Evolutionary conservation across 352 stramenopile genomes (phyloP).

Genomic region (Phytophthora aleatoria): DNA sequence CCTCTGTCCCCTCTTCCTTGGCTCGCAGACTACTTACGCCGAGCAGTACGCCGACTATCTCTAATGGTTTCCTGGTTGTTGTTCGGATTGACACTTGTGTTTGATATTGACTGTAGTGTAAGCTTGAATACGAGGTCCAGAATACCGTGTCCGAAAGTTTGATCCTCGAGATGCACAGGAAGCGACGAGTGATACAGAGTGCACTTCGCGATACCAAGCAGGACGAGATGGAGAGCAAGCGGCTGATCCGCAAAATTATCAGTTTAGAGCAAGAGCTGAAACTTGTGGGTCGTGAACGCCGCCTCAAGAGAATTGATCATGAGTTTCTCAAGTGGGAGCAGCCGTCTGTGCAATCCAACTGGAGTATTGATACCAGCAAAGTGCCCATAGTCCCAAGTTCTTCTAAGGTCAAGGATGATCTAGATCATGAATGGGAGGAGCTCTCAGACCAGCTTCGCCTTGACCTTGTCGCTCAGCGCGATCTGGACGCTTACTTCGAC

Average conservation of each 20-base stretch:
- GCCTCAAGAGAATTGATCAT: conserved; percentile 40
- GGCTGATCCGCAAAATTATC: conserved; percentile 48
- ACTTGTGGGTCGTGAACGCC: conserved; percentile 42
- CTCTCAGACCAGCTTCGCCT: conserved; percentile 23
- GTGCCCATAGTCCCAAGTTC: conserved; percentile 23
- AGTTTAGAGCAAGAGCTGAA: conserved; percentile 41
- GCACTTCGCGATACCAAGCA: conserved; percentile 55
- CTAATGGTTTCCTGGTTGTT: not conserved
- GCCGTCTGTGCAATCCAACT: conserved; percentile 43
- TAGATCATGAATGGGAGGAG: conserved; percentile 7
- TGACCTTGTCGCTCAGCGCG: conserved; percentile 32
- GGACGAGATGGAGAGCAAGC: conserved; percentile 53
- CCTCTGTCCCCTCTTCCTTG: conserved; percentile 55
- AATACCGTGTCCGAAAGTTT: conserved; percentile 44
- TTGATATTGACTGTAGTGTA: conserved; percentile 42
- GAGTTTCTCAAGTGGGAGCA: conserved; percentile 44
- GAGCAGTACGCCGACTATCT: conserved; percentile 30
- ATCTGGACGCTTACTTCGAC: conserved; percentile 57
- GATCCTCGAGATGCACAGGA: conserved; percentile 73
- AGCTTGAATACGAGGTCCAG: conserved; percentile 58
- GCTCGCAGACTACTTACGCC: conserved; percentile 66
- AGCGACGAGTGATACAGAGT: conserved; percentile 65
- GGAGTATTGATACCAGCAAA: conserved; percentile 47
- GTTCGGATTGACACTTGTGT: not conserved
- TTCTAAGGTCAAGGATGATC: conserved; percentile 2